phyloP scores from a whole-genome alignment of 352 stramenopile genomes.

The Phytopythium vexans region DNA sequence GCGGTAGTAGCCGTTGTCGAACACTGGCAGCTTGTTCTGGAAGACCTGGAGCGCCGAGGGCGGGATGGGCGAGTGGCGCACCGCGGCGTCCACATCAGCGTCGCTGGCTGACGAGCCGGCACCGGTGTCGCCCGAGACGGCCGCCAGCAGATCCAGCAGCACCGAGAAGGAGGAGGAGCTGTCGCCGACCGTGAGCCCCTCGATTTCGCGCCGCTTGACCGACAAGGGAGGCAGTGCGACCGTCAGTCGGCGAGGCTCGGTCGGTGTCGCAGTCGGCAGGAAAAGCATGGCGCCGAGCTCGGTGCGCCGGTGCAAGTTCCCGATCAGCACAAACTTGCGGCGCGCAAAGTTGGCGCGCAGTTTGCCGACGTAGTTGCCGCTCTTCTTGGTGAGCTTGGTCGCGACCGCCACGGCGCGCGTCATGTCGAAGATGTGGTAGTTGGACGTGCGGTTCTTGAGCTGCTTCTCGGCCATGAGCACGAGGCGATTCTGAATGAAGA shows the following conservation, averaged over 20 bases:
- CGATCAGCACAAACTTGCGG: constrained; percentile 72
- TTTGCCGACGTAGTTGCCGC: constrained; percentile 89
- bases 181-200: constrained; percentile 44
- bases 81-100: constrained; percentile 6
- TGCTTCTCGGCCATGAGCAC: constrained; percentile 68
- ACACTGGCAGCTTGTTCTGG: constrained; percentile 70
- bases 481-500: constrained; percentile 55
- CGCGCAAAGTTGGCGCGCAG: constrained; percentile 73
- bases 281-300: constrained; percentile 76
- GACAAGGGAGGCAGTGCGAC: constrained; percentile 51
- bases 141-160: constrained; percentile 47
- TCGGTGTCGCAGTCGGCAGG: constrained; percentile 36
- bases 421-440: constrained; percentile 89
- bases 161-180: constrained; percentile 45
- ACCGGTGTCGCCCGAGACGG: constrained; percentile 1
- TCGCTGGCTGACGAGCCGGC: not conserved
- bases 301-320: constrained; percentile 61
- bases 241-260: constrained; percentile 43
- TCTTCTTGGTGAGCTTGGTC: constrained; percentile 79
- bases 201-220: constrained; percentile 39
- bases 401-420: constrained; percentile 40
- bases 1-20: constrained; percentile 75
- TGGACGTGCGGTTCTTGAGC: constrained; percentile 71
- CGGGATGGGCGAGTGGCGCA: constrained; percentile 19
- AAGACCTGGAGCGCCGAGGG: constrained; percentile 37